Conservation (phyloP, 129 eudicot genomes). For the Artemisia argyi region DNA sequence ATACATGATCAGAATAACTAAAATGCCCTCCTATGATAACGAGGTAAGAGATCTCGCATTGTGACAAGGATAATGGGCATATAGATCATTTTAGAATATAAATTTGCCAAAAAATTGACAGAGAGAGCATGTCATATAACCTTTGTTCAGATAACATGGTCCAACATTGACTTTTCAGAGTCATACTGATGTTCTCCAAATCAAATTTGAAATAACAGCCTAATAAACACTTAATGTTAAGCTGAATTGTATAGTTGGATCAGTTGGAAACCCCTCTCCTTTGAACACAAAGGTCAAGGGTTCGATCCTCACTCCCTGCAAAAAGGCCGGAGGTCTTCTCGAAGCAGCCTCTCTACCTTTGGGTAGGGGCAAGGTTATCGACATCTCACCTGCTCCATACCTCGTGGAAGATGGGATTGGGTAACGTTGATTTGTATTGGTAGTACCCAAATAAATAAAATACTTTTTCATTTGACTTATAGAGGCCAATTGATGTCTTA, state of each 20-base stretch:
- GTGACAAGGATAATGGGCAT: neutral
- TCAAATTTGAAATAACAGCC: no score
- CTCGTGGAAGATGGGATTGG: no score
- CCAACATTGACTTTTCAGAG: slow-evolving; percentile 3
- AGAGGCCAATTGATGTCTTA: neutral
- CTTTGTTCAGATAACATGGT: neutral
- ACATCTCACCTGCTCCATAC: no score
- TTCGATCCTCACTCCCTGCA: no score
- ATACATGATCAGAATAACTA: slow-evolving; percentile 4
- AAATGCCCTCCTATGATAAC: slow-evolving; percentile 3
- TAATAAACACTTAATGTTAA: no score
- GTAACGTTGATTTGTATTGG: no score
- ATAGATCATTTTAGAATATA: neutral
- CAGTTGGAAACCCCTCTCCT: no score
- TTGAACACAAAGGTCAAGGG: no score
- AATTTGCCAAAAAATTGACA: neutral
- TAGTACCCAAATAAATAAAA: neutral
- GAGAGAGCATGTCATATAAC: neutral
- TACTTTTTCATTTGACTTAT: neutral
- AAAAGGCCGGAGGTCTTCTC: no score
- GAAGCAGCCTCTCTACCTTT: no score
- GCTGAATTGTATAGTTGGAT: no score
- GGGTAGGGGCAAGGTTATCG: no score
- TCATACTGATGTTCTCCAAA: neutral
- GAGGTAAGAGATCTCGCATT: neutral